Conservation (phyloP, 2,329 filamentous ascomycete genomes). For the Biscogniauxia sp. region DNA sequence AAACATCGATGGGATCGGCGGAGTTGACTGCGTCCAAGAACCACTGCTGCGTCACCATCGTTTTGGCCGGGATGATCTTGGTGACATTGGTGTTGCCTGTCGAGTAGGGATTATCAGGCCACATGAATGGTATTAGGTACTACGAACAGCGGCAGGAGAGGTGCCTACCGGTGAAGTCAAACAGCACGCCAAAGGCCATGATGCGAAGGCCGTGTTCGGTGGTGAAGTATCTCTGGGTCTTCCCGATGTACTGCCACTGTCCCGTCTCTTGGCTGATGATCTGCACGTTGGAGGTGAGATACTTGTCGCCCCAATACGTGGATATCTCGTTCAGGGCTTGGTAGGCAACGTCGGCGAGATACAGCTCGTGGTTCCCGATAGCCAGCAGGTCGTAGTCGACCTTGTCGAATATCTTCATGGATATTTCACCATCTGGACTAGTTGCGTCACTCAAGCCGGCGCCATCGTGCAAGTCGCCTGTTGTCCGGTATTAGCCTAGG, state of each 20-base stretch:
- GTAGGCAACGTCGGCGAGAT: slow-evolving; percentile 60
- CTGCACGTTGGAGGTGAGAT: slow-evolving; percentile 46
- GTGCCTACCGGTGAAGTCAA: slow-evolving; percentile 47
- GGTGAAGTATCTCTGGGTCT: slow-evolving; percentile 44
- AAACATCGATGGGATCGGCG: slow-evolving; percentile 57
- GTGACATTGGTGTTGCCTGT: slow-evolving; percentile 59
- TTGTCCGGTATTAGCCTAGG: background rate
- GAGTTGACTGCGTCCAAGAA: slow-evolving; percentile 56
- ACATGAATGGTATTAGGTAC: background rate
- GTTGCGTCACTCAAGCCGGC: slow-evolving; percentile 62
- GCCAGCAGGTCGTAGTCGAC: slow-evolving; percentile 43
- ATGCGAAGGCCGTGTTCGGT: slow-evolving; percentile 41
- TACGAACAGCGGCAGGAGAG: slow-evolving; percentile 40
- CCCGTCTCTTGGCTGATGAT: slow-evolving; percentile 39
- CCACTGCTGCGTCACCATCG: slow-evolving; percentile 55
- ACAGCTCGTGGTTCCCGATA: slow-evolving; percentile 60
- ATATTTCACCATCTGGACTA: slow-evolving; percentile 52
- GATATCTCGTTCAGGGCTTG: slow-evolving; percentile 60
- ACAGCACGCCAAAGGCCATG: slow-evolving; percentile 45
- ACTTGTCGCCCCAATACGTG: slow-evolving; percentile 49
- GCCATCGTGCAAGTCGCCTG: slow-evolving; percentile 62
- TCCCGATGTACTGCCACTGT: slow-evolving; percentile 41
- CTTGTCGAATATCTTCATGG: slow-evolving; percentile 45
- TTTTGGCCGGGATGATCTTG: slow-evolving; percentile 55
- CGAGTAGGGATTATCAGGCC: slow-evolving; percentile 3